Evolutionary conservation across 495 filamentous ascomycete species (phyloP).

Genomic region (Penicillium maclennaniae): DNA sequence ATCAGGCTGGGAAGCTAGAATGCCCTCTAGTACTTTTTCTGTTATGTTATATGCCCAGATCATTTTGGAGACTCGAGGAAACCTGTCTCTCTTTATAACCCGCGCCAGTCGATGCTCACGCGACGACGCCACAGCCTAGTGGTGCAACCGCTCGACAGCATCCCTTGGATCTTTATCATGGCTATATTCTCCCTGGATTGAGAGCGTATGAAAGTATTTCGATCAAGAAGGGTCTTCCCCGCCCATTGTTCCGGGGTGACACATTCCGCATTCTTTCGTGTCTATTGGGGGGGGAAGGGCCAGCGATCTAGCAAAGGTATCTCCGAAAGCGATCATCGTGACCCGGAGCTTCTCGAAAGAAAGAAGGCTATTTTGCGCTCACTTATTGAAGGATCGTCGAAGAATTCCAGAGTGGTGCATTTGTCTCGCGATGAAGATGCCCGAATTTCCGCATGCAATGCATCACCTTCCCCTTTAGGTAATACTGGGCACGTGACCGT

Average conservation of each 20-base stretch:
- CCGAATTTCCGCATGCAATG: slow-evolving; percentile 11
- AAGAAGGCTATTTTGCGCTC: slow-evolving; percentile 9
- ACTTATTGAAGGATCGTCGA: neutral
- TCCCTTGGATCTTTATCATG: neutral
- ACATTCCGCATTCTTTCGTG: neutral
- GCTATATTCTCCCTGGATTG: neutral
- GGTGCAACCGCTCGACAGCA: neutral
- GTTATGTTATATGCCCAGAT: neutral
- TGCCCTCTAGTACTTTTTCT: neutral
- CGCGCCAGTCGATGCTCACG: neutral
- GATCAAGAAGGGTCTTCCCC: too few species aligned
- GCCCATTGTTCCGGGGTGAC: neutral
- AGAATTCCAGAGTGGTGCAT: slow-evolving; percentile 11
- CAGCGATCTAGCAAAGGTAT: neutral
- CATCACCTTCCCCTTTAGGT: slow-evolving; percentile 14
- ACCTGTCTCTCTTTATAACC: neutral
- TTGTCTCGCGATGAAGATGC: neutral
- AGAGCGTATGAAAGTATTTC: neutral
- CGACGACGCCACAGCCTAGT: neutral
- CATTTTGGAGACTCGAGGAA: neutral
- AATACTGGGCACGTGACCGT: slow-evolving; percentile 11
- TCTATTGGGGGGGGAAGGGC: neutral
- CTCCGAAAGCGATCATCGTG: neutral
- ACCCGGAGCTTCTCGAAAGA: neutral
- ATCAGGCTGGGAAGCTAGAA: neutral